phyloP scores from a whole-genome alignment of 331 rosid species.

The Phaseolus coccineus region DNA sequence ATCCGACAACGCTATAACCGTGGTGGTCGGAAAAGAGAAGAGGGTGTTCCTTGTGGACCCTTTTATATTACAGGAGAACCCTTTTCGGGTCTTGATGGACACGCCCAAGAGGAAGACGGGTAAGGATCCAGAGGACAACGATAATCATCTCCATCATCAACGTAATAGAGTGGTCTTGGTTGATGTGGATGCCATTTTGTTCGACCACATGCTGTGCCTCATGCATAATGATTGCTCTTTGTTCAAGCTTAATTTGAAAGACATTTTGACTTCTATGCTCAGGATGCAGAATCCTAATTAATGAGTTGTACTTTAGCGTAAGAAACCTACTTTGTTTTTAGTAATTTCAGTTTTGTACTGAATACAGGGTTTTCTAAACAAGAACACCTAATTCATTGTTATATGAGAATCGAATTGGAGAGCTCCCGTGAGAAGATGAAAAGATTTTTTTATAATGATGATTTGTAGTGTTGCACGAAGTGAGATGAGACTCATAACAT shows the following conservation, averaged over 20 bases:
- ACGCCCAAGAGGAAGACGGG: conserved; percentile 43
- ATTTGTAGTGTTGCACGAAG: no score
- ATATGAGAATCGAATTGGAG: no score
- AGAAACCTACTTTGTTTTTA: not conserved
- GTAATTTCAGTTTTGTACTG: not conserved
- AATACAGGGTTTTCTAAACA: no score
- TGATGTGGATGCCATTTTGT: conserved; percentile 88
- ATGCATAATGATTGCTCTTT: conserved; percentile 81
- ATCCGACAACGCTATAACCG: conserved; percentile 58
- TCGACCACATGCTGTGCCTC: conserved; percentile 92
- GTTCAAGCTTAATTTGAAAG: conserved; percentile 76
- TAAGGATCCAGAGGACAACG: conserved; percentile 13
- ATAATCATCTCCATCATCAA: not conserved
- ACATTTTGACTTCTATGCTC: conserved; percentile 85
- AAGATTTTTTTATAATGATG: no score
- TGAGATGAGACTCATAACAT: no score
- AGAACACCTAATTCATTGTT: no score
- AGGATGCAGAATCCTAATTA: conserved; percentile 50
- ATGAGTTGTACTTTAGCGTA: not conserved
- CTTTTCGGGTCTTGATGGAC: conserved; percentile 72
- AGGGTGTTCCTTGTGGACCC: conserved; percentile 86
- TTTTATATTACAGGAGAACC: conserved; percentile 69
- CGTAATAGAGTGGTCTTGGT: conserved; percentile 57
- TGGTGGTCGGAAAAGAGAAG: conserved; percentile 88
- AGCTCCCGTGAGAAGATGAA: no score